These are phyloP conservation scores for Chiua sp. DNA, from an alignment of 1,284 basidiomycete species.

Conservation along the genomic window DNA sequence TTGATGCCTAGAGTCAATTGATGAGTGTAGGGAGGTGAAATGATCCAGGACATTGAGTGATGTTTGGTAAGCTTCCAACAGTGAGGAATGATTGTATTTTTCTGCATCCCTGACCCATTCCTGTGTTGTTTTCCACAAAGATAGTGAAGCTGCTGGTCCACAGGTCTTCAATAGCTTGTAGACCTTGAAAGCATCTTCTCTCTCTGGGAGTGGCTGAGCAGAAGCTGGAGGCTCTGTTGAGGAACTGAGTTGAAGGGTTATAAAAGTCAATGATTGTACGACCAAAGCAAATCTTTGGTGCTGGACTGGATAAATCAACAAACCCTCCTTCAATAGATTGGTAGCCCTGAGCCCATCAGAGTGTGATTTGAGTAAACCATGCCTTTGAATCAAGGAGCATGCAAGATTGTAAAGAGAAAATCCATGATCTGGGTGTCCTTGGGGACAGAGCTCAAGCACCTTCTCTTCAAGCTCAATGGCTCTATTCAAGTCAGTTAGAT, in stretches of 20 bases:
- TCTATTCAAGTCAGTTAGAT: background rate
- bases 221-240: too few relatives aligned
- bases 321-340: background rate
- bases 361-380: background rate
- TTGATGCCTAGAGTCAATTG: background rate
- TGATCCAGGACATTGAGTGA: background rate
- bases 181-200: background rate
- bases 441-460: background rate
- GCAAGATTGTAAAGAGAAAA: background rate
- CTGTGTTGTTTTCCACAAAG: background rate
- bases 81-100: background rate
- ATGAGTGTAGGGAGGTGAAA: background rate
- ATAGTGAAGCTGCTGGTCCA: background rate
- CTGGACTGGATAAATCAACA: background rate
- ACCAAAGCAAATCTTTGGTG: background rate
- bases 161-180: background rate
- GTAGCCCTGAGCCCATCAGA: too few relatives aligned
- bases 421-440: background rate
- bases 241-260: background rate
- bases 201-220: too few relatives aligned
- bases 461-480: background rate
- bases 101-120: background rate
- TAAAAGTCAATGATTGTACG: background rate
- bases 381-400: too few relatives aligned
- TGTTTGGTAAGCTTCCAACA: conserved; percentile 5